Base-by-base conservation (phyloP, 192 early-diverging fungal genomes). In the Dissophora ornata region DNA sequence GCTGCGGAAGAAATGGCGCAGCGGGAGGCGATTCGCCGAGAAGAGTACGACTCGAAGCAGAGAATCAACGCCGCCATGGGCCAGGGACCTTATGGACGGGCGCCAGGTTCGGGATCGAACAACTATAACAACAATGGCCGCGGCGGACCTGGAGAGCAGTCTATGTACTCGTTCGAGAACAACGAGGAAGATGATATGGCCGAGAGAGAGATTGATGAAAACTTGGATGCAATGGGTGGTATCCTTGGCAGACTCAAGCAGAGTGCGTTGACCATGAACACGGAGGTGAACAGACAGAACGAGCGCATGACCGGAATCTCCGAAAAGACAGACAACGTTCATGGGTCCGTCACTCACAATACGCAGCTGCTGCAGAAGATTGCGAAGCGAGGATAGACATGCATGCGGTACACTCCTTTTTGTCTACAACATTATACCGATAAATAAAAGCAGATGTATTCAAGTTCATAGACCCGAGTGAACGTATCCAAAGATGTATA, bases 161-260 rank as follows among this genome's bases (percentile, higher is more conserved):
- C 41, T 90, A 92, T 67, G 86, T 60, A 60, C 57, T 44, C 81
- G 38, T 87, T 92, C 51, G 92, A 93, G 49, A 89, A 84, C 36
- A 85, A 85, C 54, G 80, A 75, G 15, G 90, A 92, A 63, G 92
- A 93, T 71, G 81, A 89, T 57, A 75, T 59, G 12, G 34, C 87
- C 8, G 92, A 93, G 78, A 59, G 88, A 32, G 90, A 92, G 59
- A 85, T 93, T 61, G 85, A 93, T 75, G 54, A 75, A 19, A 93
- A 93, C 62, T 51, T 93, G 60, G 84, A 90, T 55, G 50, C 84
- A 53, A 80, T 92, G 44, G 79, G 86, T 46, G 67, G 59, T 54
- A 79, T 84, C 12, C 56, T 86, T 24, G 80, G 69, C 11, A 65
- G 83, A 25, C 78, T 92, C 47, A 90, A 89, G 85, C 80, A 85